Evolutionary conservation across 1,284 basidiomycete genomes (phyloP), one percentile per base, ranked within the genome.

Genomic region (Phlebopus sp.): DNA sequence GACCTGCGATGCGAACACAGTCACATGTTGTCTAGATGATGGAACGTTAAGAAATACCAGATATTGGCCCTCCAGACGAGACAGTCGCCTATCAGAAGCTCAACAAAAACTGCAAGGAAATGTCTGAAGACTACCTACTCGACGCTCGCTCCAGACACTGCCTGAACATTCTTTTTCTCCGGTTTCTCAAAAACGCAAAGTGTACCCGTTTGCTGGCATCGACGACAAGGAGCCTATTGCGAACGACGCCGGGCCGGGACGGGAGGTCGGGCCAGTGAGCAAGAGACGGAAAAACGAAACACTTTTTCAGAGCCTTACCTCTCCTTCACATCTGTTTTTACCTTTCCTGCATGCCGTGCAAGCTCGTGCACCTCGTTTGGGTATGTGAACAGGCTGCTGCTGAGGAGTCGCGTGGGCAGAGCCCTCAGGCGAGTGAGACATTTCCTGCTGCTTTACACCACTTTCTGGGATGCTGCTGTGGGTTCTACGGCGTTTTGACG

Each of bases 171-270:
- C 72, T 90, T 92, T 74, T 86, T 90, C 68, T 92, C 86, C 59
- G 91, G 91, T 68, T 95, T 96, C 69, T 95, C 94, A 67, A 95
- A 97, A 39, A 97, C 72, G 62, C 93, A 97, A 30, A 79, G 77
- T 9, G 84, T 86, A 10, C 90, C 89, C 62, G 86, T 90, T 42
- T 89, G 75, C 59, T 88, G 81, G 73, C 93, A 97, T 46, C 93
- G 84, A 69, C 88, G 84, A 77, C 94, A 93, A 54, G 90, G 89
- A 70, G 87, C 77, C 86, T 92, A 60, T 63, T 60, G 52, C 55
- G 64, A 58, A 57, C 59, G 65, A 55, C 51, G 69, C 79, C 83
- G 80, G 81, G 74, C 74, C 79, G 81, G 79, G 69, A 72, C 74
- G 75, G 70, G 72, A 70, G 66, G 66, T 57, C 83, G 79, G 84